phyloP scores from a whole-genome alignment of 1,284 basidiomycete genomes.

The Violaceomyces palustris region DNA sequence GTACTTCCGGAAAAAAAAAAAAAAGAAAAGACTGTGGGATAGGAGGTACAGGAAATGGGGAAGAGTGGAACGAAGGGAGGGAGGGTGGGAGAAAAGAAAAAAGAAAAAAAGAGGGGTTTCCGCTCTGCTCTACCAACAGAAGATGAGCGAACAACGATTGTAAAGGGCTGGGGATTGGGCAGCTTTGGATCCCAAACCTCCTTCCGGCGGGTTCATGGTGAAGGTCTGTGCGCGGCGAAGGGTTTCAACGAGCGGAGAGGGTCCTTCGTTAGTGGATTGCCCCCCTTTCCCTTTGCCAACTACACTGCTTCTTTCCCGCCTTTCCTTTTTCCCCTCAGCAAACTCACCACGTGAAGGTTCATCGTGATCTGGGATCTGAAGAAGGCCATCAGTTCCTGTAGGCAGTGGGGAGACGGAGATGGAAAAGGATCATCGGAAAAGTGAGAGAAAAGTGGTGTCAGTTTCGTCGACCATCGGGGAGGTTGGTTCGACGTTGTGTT shows the following conservation, averaged over 20 bases:
- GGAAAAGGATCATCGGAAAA: too few relatives aligned
- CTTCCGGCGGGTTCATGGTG: conserved; percentile 98
- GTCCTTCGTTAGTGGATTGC: neutral
- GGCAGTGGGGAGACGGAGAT: too few relatives aligned
- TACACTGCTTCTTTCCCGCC: neutral
- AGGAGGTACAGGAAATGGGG: neutral
- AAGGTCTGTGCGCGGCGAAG: conserved; percentile 58
- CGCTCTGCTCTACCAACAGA: conserved; percentile 26
- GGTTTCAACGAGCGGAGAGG: neutral
- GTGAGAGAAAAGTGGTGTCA: too few relatives aligned
- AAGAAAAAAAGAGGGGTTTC: neutral
- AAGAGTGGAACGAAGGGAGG: neutral
- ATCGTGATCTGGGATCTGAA: conserved; percentile 40
- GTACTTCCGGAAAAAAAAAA: too few relatives aligned
- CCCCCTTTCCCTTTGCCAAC: neutral
- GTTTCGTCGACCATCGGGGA: too few relatives aligned
- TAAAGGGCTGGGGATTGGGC: conserved; percentile 74
- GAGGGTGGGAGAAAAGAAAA: neutral
- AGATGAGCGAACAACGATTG: conserved; percentile 42
- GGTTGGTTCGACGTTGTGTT: too few relatives aligned
- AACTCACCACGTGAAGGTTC: conserved; percentile 43
- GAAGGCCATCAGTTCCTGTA: conserved; percentile 43
- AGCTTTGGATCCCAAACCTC: conserved; percentile 86
- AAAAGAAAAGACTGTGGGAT: too few relatives aligned
- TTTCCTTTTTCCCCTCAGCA: too few relatives aligned